phyloP scores from a whole-genome alignment of 768 basidiomycete genomes.

The Collybiopsis luxurians region DNA sequence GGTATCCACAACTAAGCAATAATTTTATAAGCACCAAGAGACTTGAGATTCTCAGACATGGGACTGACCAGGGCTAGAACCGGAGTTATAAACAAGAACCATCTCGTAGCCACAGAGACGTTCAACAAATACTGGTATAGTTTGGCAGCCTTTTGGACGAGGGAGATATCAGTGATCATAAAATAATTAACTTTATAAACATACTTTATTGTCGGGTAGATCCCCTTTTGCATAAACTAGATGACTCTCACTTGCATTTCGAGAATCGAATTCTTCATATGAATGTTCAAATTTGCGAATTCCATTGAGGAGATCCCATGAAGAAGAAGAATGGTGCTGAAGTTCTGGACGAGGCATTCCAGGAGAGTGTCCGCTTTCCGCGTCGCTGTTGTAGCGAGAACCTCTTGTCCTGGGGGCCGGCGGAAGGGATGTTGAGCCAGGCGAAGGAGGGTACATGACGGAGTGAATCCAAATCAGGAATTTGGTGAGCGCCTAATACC shows the following conservation, averaged over 20 bases:
- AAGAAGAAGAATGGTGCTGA: conserved; percentile 24
- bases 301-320: conserved; percentile 51
- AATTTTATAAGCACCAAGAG: too few relatives aligned
- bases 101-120: conserved; percentile 74
- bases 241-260: conserved; percentile 49
- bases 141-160: conserved; percentile 50
- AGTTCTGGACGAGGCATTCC: conserved; percentile 3
- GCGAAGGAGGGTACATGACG: conserved; percentile 17
- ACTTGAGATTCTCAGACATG: too few relatives aligned
- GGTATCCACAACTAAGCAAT: conserved; percentile 60
- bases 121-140: conserved; percentile 75
- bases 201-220: conserved; percentile 52
- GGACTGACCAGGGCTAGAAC: conserved; percentile 39
- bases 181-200: conserved; percentile 13
- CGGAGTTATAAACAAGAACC: conserved; percentile 78
- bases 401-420: not conserved
- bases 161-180: not conserved
- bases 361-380: not conserved
- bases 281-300: conserved; percentile 50
- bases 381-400: not conserved
- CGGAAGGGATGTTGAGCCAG: conserved; percentile 15
- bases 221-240: conserved; percentile 62
- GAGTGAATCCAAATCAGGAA: not conserved
- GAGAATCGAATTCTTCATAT: conserved; percentile 57
- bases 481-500: too few relatives aligned